These are phyloP conservation scores for Phycomyces blakesleeanus DNA, from an alignment of 192 early-diverging fungal species.

Conservation along the genomic window DNA sequence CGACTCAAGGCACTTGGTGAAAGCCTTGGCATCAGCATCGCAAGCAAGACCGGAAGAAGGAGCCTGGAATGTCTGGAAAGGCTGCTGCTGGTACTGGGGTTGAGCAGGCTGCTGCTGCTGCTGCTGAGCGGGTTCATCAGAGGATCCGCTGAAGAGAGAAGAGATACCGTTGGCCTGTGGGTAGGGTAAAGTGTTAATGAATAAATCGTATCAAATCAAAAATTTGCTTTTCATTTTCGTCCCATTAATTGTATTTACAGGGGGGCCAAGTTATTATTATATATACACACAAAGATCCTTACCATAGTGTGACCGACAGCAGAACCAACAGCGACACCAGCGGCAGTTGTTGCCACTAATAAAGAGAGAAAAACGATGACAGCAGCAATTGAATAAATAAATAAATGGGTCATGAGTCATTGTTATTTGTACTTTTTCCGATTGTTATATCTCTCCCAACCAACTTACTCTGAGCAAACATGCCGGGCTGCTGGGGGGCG, in stretches of 20 bases:
- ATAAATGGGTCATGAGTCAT: too few species aligned
- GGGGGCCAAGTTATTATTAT: not conserved
- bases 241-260: not conserved
- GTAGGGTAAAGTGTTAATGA: not conserved
- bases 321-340: constrained; percentile 89
- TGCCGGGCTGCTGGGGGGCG: constrained; percentile 66
- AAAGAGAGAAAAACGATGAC: too few species aligned
- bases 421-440: too few species aligned
- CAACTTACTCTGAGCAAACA: constrained; percentile 65
- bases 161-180: constrained; percentile 25
- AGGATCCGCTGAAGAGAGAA: constrained; percentile 50
- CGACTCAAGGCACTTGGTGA: constrained; percentile 81
- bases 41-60: constrained; percentile 40
- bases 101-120: constrained; percentile 28
- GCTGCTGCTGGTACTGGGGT: constrained; percentile 33
- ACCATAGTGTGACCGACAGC: constrained; percentile 66
- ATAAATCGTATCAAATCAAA: not conserved
- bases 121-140: constrained; percentile 41
- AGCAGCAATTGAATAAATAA: not conserved
- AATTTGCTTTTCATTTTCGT: not conserved
- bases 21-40: constrained; percentile 77
- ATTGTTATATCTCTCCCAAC: not conserved
- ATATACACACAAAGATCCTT: constrained; percentile 14
- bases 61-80: constrained; percentile 30
- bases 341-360: constrained; percentile 85